Evolutionary conservation across 2,329 filamentous ascomycete genomes (phyloP), one percentile per base, ranked within the genome.

Genomic region (Arthrobotrys entomopaga): DNA sequence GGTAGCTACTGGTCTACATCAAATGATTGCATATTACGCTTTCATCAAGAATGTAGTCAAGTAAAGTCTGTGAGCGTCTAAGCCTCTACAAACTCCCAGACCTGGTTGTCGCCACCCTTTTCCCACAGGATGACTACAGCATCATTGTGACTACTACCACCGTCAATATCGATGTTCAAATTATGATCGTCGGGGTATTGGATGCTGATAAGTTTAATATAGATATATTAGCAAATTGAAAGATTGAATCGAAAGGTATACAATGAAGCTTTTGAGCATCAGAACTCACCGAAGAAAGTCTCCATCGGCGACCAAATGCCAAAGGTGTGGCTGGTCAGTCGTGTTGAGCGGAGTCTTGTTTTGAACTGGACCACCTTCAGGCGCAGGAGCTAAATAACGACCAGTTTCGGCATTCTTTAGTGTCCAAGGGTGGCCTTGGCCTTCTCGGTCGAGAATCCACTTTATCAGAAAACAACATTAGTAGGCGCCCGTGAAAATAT

Each of bases 401-500:
- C 64, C 64, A 24, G n/a, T 42, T 13, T 10, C 15, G 5, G 42
- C 13, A 20, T 66, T 66, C 43, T 29, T 49, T 53, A 66, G 43
- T 3, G 22, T 24, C 64, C 64, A 66, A 15, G 34, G 40, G 15
- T 66, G 52, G 34, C 64, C 53, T 8, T 24, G 46, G 2, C 64
- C 64, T 22, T 66, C 64, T 42, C 64, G 64, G 15, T 66, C 42
- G 20, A 66, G 43, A 24, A 24, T 20, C 64, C 64, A 66, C 64
- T 66, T 15, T 46, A 4, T 5, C 11, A 19, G 42, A n/a, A 15
- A 46, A 19, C 42, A 46, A 15, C n/a, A 13, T 46, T 3, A 46
- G 42, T 4, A 19, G 10, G 10, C 29, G 29, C 6, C 29, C 29
- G 29, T 5, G 29, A 34, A 34, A 10, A 34, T 2, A 34, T 10